A percentile compares a stretch with the other conserved stretches of the same genome.
phyloP scores from a whole-genome alignment of 108 stramenopile genomes.

The Cylindrotheca closterium region DNA sequence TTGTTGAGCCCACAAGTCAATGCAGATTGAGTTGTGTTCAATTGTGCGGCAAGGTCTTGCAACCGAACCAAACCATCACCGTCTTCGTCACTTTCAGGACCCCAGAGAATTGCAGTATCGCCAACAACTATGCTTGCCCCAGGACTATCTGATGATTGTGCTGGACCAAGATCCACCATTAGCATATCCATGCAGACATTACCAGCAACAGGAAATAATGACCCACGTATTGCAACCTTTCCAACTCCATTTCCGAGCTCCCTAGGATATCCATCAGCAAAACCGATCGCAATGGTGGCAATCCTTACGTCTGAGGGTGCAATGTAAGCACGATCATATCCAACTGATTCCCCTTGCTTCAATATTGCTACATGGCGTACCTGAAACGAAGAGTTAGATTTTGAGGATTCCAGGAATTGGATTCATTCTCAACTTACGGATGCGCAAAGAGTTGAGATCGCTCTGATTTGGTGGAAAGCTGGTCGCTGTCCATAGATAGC shows the following conservation, averaged over 20 bases:
- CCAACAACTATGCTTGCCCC: conserved; percentile 57
- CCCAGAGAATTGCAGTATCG: conserved; percentile 68
- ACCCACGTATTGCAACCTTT: conserved; percentile 55
- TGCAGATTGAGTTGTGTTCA: conserved; percentile 71
- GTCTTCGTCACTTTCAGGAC: conserved; percentile 49
- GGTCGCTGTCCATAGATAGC: conserved; percentile 77
- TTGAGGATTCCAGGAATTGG: too few relatives aligned
- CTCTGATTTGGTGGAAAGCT: conserved; percentile 49
- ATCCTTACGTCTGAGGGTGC: conserved; percentile 50
- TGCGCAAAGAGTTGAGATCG: conserved; percentile 58
- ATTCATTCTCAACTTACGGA: conserved; percentile 16
- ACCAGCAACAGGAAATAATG: conserved; percentile 62
- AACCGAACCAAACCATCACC: conserved; percentile 54
- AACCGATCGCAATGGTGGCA: conserved; percentile 74
- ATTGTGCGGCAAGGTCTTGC: conserved; percentile 44
- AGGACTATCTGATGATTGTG: conserved; percentile 34
- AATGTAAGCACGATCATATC: conserved; percentile 72
- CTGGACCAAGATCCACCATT: conserved; percentile 67
- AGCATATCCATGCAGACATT: conserved; percentile 87
- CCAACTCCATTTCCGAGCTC: conserved; percentile 62
- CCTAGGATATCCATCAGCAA: conserved; percentile 81
- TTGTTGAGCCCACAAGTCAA: conserved; percentile 76
- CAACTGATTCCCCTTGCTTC: conserved; percentile 66
- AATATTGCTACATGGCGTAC: conserved; percentile 62
- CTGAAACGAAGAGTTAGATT: too few relatives aligned